A percentile compares a stretch with the other conserved stretches of the same genome.
Conservation (phyloP, 2,329 filamentous ascomycete species). For the Alternaria sp. region DNA sequence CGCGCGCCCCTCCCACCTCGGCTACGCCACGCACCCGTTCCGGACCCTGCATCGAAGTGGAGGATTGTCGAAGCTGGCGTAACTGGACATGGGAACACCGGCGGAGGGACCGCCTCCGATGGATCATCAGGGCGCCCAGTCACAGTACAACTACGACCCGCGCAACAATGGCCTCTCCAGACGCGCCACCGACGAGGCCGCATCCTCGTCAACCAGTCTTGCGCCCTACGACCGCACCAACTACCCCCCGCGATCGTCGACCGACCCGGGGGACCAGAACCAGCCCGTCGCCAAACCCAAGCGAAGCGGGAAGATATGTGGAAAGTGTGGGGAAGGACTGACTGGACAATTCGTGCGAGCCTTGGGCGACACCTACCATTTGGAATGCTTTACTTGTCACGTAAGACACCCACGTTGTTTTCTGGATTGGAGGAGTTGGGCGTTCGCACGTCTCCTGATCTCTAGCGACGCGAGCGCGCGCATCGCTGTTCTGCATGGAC, state of each 20-base stretch:
- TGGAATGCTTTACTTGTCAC: slow-evolving; percentile 97
- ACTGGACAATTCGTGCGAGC: slow-evolving; percentile 97
- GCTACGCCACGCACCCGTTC: slow-evolving; percentile 8
- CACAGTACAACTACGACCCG: slow-evolving; percentile 38
- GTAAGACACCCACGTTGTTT: slow-evolving; percentile 56
- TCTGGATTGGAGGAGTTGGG: neutral
- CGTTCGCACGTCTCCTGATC: neutral
- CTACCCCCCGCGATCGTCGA: slow-evolving; percentile 33
- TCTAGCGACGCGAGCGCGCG: neutral
- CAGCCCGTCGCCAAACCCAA: slow-evolving; percentile 34
- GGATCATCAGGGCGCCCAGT: slow-evolving; percentile 37
- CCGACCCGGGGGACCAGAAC: slow-evolving; percentile 37
- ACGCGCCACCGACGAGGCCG: slow-evolving; percentile 39
- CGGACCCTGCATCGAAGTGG: slow-evolving; percentile 2
- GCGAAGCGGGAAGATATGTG: slow-evolving; percentile 59
- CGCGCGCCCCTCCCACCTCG: slow-evolving; percentile 13
- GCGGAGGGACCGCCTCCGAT: slow-evolving; percentile 44
- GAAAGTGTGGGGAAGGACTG: slow-evolving; percentile 85
- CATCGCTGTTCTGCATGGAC: neutral
- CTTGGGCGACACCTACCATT: slow-evolving; percentile 89
- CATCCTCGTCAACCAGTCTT: slow-evolving; percentile 29
- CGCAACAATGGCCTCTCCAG: slow-evolving; percentile 40
- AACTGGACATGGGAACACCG: slow-evolving; percentile 42
- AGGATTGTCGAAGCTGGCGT: slow-evolving; percentile 30
- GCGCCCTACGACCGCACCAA: slow-evolving; percentile 32